Evolutionary conservation across 192 early-diverging fungal genomes (phyloP).

Genomic region (Coemansia sp.): DNA sequence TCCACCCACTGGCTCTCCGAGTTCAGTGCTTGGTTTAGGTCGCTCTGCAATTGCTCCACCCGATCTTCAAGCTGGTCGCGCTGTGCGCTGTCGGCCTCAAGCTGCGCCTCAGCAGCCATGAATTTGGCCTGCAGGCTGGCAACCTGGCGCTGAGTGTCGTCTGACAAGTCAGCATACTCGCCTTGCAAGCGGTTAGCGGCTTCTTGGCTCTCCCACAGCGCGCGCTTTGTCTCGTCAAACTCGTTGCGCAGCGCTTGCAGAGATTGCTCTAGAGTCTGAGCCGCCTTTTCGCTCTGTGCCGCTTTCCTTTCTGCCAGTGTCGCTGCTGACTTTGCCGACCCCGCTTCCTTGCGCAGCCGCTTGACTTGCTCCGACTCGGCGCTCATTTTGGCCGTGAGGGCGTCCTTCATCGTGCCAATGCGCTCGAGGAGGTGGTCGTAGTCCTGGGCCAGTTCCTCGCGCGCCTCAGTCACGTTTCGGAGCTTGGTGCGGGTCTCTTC

Average conservation of each 20-base stretch:
- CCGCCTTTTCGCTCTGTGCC: constrained; percentile 4
- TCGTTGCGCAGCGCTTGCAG: constrained; percentile 12
- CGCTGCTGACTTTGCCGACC: constrained; percentile 9
- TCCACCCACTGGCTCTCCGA: constrained; percentile 55
- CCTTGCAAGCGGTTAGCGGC: constrained; percentile 15
- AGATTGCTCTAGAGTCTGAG: not conserved
- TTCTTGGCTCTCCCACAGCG: constrained; percentile 48
- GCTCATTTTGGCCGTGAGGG: constrained; percentile 75
- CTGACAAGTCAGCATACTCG: constrained; percentile 16
- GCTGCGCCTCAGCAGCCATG: constrained; percentile 23
- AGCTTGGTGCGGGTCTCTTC: constrained; percentile 18
- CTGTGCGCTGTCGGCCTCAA: constrained; percentile 22
- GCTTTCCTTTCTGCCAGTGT: not conserved
- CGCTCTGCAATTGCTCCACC: constrained; percentile 52
- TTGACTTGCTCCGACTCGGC: constrained; percentile 65
- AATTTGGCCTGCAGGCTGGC: constrained; percentile 13
- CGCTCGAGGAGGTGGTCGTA: constrained; percentile 70
- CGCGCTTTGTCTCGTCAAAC: constrained; percentile 21
- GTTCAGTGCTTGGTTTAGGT: constrained; percentile 55
- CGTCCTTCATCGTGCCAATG: constrained; percentile 74
- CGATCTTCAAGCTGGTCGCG: constrained; percentile 40
- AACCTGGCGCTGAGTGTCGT: constrained; percentile 23
- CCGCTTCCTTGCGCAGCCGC: constrained; percentile 34
- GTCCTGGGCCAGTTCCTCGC: constrained; percentile 48
- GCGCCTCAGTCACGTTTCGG: constrained; percentile 29